Conservation (phyloP, 805 yeast species). For the Candida montana region DNA sequence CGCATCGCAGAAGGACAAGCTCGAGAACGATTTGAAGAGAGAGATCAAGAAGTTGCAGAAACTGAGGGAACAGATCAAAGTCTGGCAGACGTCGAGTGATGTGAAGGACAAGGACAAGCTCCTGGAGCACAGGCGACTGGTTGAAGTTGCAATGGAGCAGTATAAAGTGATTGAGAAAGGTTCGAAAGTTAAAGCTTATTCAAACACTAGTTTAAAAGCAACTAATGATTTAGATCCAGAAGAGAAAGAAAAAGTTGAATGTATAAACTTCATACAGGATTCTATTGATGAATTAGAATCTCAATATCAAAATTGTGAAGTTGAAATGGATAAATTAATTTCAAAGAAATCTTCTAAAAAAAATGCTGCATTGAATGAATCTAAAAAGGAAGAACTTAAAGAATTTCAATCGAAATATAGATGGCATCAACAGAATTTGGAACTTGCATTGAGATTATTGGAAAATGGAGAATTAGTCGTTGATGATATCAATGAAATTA, state of each 20-base stretch:
- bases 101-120: constrained; percentile 82
- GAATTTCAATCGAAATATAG: constrained; percentile 64
- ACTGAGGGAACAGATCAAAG: constrained; percentile 89
- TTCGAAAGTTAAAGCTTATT: constrained; percentile 88
- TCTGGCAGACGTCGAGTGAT: constrained; percentile 86
- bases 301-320: constrained; percentile 74
- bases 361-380: constrained; percentile 47
- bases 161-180: constrained; percentile 91
- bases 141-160: constrained; percentile 84
- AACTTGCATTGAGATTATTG: constrained; percentile 65
- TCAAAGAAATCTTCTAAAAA: constrained; percentile 45
- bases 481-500: constrained; percentile 65
- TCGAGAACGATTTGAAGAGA: constrained; percentile 86
- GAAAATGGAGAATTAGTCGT: constrained; percentile 79
- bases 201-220: constrained; percentile 82
- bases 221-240: constrained; percentile 62
- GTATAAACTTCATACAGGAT: constrained; percentile 60
- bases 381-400: constrained; percentile 57
- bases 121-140: constrained; percentile 66
- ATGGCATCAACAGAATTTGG: constrained; percentile 75
- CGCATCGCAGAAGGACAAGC: constrained; percentile 82
- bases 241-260: constrained; percentile 72
- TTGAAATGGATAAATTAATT: constrained; percentile 54
- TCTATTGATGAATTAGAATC: constrained; percentile 74
- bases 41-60: constrained; percentile 93